Percentiles rank a stretch among this genome's conserved stretches.
Conservation (phyloP, 345 rosid species). For the Dipteronia dyeriana region DNA sequence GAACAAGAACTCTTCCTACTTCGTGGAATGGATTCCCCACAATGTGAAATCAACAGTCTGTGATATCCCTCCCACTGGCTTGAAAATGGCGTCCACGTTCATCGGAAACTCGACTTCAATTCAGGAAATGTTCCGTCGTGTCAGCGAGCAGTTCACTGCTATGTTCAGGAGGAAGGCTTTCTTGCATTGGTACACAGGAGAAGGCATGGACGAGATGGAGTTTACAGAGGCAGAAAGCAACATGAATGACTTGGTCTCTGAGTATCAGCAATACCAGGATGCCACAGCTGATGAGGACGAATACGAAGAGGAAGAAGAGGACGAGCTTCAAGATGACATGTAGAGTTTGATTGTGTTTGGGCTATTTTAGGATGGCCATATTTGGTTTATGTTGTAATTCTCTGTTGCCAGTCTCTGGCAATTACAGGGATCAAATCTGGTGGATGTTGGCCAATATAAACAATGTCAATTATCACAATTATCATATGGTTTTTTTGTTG, state of each 20-base stretch:
- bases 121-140: slow-evolving; percentile 50
- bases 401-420: slow-evolving; percentile 32
- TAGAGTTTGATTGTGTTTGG: slow-evolving; percentile 16
- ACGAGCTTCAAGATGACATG: slow-evolving; percentile 27
- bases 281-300: slow-evolving; percentile 50
- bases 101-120: slow-evolving; percentile 54
- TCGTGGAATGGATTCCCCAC: slow-evolving; percentile 72
- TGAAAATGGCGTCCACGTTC: slow-evolving; percentile 57
- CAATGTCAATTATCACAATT: slow-evolving; percentile 9
- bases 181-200: slow-evolving; percentile 72
- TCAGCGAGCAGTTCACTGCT: slow-evolving; percentile 59
- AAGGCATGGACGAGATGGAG: slow-evolving; percentile 80
- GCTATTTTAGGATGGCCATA: background rate
- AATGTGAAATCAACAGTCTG: slow-evolving; percentile 56
- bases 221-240: slow-evolving; percentile 63
- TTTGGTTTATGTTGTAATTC: background rate
- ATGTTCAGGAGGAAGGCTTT: slow-evolving; percentile 81
- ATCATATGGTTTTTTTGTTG: background rate
- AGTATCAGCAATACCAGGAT: slow-evolving; percentile 59
- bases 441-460: slow-evolving; percentile 12
- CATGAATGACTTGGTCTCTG: slow-evolving; percentile 56
- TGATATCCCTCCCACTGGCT: slow-evolving; percentile 47
- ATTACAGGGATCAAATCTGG: slow-evolving; percentile 9
- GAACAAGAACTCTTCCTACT: slow-evolving; percentile 70
- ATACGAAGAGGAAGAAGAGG: slow-evolving; percentile 43